Evolutionary conservation across 768 basidiomycete species (phyloP).

Genomic region (Pisolithus microcarpus): DNA sequence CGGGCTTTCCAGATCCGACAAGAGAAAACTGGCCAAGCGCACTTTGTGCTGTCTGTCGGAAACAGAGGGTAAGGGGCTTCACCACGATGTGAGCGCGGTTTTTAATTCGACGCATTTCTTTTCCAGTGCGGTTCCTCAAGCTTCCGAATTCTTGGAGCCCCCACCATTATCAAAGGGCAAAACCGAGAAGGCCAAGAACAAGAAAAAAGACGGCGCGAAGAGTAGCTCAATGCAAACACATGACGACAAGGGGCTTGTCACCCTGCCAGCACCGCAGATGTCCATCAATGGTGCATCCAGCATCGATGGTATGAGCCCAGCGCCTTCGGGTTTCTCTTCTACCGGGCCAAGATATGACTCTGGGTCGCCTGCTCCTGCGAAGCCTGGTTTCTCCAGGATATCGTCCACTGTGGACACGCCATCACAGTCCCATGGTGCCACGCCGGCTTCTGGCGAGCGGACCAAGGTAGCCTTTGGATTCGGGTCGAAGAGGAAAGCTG

Average conservation of each 20-base stretch:
- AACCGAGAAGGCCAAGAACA: constrained; percentile 75
- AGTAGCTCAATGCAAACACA: constrained; percentile 35
- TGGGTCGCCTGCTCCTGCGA: constrained; percentile 51
- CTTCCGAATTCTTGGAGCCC: constrained; percentile 69
- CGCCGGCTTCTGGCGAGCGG: constrained; percentile 57
- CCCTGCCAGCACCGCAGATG: constrained; percentile 52
- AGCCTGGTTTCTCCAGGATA: constrained; percentile 74
- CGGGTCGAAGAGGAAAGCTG: constrained; percentile 74
- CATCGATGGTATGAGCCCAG: constrained; percentile 33
- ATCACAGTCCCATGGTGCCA: constrained; percentile 34
- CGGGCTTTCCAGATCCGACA: constrained; percentile 89
- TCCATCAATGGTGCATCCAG: constrained; percentile 31
- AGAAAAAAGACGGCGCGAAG: constrained; percentile 63
- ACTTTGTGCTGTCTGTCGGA: constrained; percentile 92
- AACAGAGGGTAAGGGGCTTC: constrained; percentile 68
- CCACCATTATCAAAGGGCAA: constrained; percentile 79
- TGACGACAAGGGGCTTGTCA: constrained; percentile 62
- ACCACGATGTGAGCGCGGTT: background rate
- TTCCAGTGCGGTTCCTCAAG: constrained; percentile 78
- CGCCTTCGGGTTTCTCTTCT: constrained; percentile 32
- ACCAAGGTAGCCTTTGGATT: constrained; percentile 74
- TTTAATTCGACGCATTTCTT: constrained; percentile 9
- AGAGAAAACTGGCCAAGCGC: constrained; percentile 90
- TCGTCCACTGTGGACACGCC: constrained; percentile 49
- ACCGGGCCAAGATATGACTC: constrained; percentile 25